Evolutionary conservation across 2,329 filamentous ascomycete genomes (phyloP), one percentile per base, ranked within the genome.

Genomic region (Apiospora koreana): DNA sequence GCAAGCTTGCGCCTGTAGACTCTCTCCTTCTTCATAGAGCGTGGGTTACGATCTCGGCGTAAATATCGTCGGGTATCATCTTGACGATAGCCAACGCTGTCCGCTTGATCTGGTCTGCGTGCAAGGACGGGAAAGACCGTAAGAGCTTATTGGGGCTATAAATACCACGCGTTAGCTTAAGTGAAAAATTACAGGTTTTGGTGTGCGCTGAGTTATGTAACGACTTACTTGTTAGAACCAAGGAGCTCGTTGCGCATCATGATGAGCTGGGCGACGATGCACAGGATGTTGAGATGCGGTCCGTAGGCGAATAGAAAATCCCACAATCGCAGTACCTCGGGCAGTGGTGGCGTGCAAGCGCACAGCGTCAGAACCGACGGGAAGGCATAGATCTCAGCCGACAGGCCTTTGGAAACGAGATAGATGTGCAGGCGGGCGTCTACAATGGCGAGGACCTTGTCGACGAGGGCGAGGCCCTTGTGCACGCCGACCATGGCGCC

Each of bases 401-500:
- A 92, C 80, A 99, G 90, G 16, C 93, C 93, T 81, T 97, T 97
- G 69, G 91, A 90, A 71, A 93, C 92, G 41, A 99, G 87, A 79
- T 97, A 94, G 35, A 91, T 84, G 77, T 93, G 94, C 64, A 99
- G 86, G 80, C 95, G 96, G 1, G 93, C 91, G 78, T 98, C 96
- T 65, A 98, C 94, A 70, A 97, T 94, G 71, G 94, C 92, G 31
- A 99, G 85, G 67, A 97, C 94, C 78, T 94, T 94, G 81, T 99
- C 96, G 28, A 99, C 95, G 12, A 99, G 87, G 31, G 93, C 92
- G 16, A 99, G 87, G 0, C 96, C 96, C 76, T 92, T 93, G 82
- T 99, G 96, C 8, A 99, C 96, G 66, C 96, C 96, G 75, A 98
- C 95, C 95, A 99, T 98, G 72, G 94, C 94, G 35, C 95, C 95